A percentile compares a stretch with the other conserved stretches of the same genome.
phyloP scores from a whole-genome alignment of 177 flowering plant genomes.

The Vitis hybrid region DNA sequence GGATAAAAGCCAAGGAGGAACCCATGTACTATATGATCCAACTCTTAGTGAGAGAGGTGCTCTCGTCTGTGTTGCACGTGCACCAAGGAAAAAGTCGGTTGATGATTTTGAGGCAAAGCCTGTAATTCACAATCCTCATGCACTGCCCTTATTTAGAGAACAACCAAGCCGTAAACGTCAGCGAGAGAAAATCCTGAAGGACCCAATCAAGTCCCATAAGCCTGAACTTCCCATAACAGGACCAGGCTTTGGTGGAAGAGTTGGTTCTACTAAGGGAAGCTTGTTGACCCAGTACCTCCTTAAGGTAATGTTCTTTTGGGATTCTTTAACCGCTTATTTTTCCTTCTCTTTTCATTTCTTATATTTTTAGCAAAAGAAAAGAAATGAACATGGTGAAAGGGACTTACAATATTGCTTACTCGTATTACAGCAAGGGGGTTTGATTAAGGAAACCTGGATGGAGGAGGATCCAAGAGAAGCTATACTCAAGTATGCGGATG shows the following conservation, averaged over 20 bases:
- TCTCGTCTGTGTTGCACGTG: slow-evolving; percentile 94
- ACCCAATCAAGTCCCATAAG: slow-evolving; percentile 90
- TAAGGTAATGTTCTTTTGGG: slow-evolving; percentile 52
- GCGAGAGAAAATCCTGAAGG: slow-evolving; percentile 87
- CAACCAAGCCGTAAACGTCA: slow-evolving; percentile 97
- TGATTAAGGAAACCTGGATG: slow-evolving; percentile 99
- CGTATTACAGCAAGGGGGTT: slow-evolving; percentile 87
- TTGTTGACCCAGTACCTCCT: slow-evolving; percentile 93
- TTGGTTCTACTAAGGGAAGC: slow-evolving; percentile 85
- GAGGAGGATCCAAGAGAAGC: slow-evolving; percentile 99
- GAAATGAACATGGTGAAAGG: slow-evolving; percentile 1
- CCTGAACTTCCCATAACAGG: slow-evolving; percentile 94
- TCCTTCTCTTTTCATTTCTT: not conserved
- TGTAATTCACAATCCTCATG: slow-evolving; percentile 96
- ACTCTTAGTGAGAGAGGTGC: slow-evolving; percentile 93
- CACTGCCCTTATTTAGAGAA: slow-evolving; percentile 93
- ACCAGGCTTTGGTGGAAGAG: slow-evolving; percentile 96
- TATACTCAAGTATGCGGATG: slow-evolving; percentile 92
- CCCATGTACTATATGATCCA: slow-evolving; percentile 91
- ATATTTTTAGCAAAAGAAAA: not conserved
- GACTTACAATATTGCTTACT: slow-evolving; percentile 9
- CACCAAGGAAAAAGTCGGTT: slow-evolving; percentile 88
- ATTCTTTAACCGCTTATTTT: not conserved
- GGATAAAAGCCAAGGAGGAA: slow-evolving; percentile 88
- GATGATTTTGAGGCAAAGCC: slow-evolving; percentile 87